phyloP scores from a whole-genome alignment of 108 stramenopile genomes.

The Aurantiochytrium sp. region DNA sequence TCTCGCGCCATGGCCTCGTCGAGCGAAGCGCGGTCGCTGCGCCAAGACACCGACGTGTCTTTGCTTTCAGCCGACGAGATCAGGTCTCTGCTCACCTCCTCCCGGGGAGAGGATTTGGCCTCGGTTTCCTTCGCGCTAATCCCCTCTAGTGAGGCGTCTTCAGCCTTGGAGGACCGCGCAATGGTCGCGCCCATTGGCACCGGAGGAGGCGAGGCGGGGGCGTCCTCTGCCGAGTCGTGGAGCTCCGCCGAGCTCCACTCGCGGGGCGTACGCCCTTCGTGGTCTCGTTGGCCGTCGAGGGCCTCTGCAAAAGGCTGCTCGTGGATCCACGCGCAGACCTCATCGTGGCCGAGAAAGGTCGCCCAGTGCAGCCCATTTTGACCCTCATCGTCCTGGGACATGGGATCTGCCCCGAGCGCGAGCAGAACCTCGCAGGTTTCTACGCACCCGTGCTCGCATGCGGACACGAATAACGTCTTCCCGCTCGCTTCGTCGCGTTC shows the following conservation, averaged over 20 bases:
- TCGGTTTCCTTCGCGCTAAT: too few relatives aligned
- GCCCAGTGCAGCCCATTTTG: conserved; percentile 10
- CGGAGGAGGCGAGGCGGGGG: too few relatives aligned
- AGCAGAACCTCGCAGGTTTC: neutral
- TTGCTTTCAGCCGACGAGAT: too few relatives aligned
- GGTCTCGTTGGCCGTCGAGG: neutral
- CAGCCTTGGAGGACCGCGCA: too few relatives aligned
- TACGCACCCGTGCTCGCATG: conserved; percentile 6
- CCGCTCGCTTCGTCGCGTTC: neutral
- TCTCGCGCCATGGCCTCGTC: neutral
- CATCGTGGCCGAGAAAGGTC: neutral
- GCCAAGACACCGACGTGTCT: neutral
- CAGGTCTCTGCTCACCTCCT: too few relatives aligned
- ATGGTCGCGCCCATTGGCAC: too few relatives aligned
- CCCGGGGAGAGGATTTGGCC: too few relatives aligned
- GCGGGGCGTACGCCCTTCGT: neutral
- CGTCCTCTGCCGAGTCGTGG: too few relatives aligned
- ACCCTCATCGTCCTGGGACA: neutral
- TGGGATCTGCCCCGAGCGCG: neutral
- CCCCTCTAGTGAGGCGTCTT: too few relatives aligned
- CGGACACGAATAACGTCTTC: neutral
- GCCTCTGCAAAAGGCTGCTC: neutral
- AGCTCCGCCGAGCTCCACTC: neutral
- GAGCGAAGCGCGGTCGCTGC: neutral
- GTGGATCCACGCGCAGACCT: neutral